Percentiles rank a stretch among this genome's conserved stretches.
Evolutionary conservation across 805 yeast species (phyloP).

Genomic region (Barnettozyma botsteinii): DNA sequence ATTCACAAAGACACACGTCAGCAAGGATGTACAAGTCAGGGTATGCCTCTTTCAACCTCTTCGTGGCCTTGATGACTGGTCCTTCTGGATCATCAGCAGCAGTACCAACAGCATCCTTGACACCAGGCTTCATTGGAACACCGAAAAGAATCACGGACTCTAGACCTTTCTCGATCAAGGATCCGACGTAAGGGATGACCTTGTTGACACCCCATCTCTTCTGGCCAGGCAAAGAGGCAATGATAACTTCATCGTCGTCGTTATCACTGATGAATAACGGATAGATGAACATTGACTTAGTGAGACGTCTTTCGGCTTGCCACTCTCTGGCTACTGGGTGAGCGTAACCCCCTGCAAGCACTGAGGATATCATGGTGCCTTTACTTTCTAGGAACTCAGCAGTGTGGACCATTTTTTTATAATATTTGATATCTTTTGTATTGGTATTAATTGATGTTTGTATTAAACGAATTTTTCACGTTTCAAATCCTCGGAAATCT

Average conservation of each 20-base stretch:
- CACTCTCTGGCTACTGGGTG: constrained; percentile 85
- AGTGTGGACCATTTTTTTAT: constrained; percentile 46
- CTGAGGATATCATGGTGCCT: constrained; percentile 61
- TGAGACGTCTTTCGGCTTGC: constrained; percentile 82
- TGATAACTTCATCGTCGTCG: constrained; percentile 70
- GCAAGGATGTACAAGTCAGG: constrained; percentile 86
- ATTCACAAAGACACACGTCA: constrained; percentile 95
- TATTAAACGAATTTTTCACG: not conserved
- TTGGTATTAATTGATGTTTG: no score
- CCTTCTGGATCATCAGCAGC: constrained; percentile 96
- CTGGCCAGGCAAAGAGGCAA: constrained; percentile 82
- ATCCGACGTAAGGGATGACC: constrained; percentile 62
- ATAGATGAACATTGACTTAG: constrained; percentile 86
- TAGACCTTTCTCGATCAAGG: constrained; percentile 75
- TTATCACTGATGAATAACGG: constrained; percentile 83
- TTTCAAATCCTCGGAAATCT: not conserved
- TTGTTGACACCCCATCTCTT: constrained; percentile 81
- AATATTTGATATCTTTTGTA: not conserved
- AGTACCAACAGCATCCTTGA: constrained; percentile 77
- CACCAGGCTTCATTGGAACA: constrained; percentile 70
- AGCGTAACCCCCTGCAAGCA: constrained; percentile 91
- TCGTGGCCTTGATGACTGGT: constrained; percentile 82
- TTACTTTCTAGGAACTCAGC: constrained; percentile 63
- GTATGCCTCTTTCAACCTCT: constrained; percentile 53
- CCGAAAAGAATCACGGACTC: constrained; percentile 87